phyloP scores from a whole-genome alignment of 1,284 basidiomycete genomes.

The Ganoderma lucidum region DNA sequence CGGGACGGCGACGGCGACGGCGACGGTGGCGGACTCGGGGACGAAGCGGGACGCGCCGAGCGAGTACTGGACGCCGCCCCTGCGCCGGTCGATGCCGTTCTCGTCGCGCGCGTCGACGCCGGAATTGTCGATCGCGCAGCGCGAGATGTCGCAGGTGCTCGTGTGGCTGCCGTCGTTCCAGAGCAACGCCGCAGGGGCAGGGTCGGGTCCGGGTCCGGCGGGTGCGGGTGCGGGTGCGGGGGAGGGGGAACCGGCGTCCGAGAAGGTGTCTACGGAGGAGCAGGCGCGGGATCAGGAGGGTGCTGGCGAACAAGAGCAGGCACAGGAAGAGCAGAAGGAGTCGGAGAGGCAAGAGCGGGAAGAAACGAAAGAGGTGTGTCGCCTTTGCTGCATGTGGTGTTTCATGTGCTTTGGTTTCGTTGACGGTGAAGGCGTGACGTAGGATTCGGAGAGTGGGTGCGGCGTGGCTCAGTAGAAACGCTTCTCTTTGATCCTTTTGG shows the following conservation, averaged over 20 bases:
- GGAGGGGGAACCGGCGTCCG: not conserved
- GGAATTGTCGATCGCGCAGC: not conserved
- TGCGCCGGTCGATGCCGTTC: not conserved
- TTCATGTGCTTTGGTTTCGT: not conserved
- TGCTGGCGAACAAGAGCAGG: not conserved
- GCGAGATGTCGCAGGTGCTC: conserved; percentile 1
- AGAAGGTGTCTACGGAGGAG: not conserved
- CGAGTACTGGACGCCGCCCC: not conserved
- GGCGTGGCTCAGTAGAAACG: not conserved
- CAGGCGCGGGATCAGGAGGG: not conserved
- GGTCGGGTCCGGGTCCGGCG: not conserved
- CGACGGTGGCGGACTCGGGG: not conserved
- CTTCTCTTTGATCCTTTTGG: not conserved
- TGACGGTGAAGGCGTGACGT: not conserved
- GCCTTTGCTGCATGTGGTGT: too few species aligned
- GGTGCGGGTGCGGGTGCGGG: not conserved
- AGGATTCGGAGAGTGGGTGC: not conserved
- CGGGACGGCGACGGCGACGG: not conserved
- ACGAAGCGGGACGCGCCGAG: not conserved
- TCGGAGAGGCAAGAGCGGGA: not conserved
- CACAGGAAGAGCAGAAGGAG: not conserved
- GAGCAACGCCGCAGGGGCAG: not conserved
- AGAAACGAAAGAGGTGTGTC: not conserved
- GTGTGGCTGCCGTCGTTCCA: conserved; percentile 13
- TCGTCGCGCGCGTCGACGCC: not conserved